Evolutionary conservation across 106 monocot species (phyloP).

Genomic region (Dendrobium nobile): DNA sequence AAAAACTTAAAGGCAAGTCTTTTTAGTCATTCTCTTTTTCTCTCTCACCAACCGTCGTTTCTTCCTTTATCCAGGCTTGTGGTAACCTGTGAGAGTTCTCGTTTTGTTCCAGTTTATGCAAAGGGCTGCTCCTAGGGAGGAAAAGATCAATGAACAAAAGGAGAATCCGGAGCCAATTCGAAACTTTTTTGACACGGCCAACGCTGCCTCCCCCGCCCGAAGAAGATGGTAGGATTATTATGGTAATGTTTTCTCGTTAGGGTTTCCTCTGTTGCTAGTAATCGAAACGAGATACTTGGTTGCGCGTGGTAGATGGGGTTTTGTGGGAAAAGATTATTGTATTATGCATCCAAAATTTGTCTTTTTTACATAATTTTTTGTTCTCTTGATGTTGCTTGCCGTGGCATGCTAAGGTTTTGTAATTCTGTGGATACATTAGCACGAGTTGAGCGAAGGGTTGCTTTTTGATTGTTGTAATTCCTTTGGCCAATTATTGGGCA

Average conservation of each 20-base stretch:
- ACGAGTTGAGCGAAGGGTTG: background rate
- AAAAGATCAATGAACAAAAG: slow-evolving; percentile 16
- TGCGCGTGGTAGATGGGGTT: background rate
- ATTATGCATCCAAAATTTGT: background rate
- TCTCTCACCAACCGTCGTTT: background rate
- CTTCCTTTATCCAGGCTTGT: background rate
- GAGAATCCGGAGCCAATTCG: slow-evolving; percentile 7
- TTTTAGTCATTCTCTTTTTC: background rate
- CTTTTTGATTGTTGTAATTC: background rate
- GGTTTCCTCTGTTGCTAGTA: background rate
- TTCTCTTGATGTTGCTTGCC: background rate
- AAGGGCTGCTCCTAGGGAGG: slow-evolving; percentile 20
- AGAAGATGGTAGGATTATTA: slow-evolving; percentile 20
- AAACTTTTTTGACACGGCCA: background rate
- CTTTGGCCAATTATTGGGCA: background rate
- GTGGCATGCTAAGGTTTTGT: background rate
- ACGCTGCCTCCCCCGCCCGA: slow-evolving; percentile 3
- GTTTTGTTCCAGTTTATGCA: slow-evolving; percentile 54
- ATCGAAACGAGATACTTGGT: background rate
- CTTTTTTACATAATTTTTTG: background rate
- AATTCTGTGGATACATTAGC: background rate
- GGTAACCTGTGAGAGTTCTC: background rate
- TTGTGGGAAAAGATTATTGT: background rate
- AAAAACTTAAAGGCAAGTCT: slow-evolving; percentile 52
- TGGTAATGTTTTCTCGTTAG: background rate